phyloP scores from a whole-genome alignment of 495 filamentous ascomycete species.

The Hyaloscypha bicolor region DNA sequence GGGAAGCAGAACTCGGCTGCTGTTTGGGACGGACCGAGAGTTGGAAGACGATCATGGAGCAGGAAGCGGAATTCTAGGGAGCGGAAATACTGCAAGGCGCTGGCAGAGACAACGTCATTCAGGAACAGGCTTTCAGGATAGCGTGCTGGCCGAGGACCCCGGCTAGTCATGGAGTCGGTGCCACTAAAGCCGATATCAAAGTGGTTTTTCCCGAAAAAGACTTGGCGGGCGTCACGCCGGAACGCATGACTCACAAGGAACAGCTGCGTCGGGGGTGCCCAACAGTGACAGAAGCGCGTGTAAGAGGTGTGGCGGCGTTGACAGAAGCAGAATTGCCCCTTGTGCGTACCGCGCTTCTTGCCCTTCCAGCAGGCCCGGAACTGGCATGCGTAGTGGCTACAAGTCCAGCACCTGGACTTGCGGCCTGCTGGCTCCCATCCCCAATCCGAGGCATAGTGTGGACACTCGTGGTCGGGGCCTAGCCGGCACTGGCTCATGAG shows the following conservation, averaged over 20 bases:
- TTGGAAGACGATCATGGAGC: neutral
- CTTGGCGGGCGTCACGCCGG: slow-evolving; percentile 1
- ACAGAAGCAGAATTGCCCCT: neutral
- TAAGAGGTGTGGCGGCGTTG: neutral
- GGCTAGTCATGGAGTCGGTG: neutral
- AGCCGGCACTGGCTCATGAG: neutral
- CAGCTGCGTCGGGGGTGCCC: neutral
- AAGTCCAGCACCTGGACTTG: neutral
- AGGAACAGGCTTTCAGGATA: neutral
- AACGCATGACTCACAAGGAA: neutral
- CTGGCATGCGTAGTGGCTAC: slow-evolving; percentile 2
- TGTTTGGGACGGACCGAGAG: no score
- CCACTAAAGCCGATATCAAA: neutral
- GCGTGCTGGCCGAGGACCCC: neutral
- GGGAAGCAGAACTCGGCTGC: no score
- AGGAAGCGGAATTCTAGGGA: neutral
- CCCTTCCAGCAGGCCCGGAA: neutral
- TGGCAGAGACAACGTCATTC: neutral
- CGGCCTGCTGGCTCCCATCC: neutral
- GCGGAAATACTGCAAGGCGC: neutral
- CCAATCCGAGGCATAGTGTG: neutral
- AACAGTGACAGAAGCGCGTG: neutral
- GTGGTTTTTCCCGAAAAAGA: slow-evolving; percentile 1
- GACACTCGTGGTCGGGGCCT: neutral
- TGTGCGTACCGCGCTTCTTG: neutral